Evolutionary conservation across 352 stramenopile genomes (phyloP).

Genomic region (Pilasporangium apinafurcum): DNA sequence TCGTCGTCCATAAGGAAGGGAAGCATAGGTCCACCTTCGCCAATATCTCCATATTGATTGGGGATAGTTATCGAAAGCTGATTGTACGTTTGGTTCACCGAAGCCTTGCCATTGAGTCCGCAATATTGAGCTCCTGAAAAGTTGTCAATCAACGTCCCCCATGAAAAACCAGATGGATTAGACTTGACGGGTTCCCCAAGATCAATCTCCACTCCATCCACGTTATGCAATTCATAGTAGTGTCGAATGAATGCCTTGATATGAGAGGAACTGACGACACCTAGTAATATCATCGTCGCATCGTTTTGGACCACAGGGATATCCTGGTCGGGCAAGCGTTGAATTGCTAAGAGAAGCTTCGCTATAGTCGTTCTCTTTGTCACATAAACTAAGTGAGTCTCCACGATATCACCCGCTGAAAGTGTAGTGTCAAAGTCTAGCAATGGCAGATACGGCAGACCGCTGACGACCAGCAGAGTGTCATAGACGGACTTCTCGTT

Average conservation of each 20-base stretch:
- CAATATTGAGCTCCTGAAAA: constrained; percentile 28
- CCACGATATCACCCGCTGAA: constrained; percentile 60
- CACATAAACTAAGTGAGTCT: constrained; percentile 64
- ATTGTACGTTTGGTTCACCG: constrained; percentile 67
- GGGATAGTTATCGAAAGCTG: constrained; percentile 28
- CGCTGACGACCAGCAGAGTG: constrained; percentile 65
- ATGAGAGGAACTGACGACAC: constrained; percentile 49
- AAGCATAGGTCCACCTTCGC: constrained; percentile 11
- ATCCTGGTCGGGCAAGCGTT: constrained; percentile 62
- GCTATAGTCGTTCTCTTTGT: constrained; percentile 66
- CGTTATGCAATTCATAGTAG: constrained; percentile 42
- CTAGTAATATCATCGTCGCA: constrained; percentile 57
- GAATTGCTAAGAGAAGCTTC: constrained; percentile 64
- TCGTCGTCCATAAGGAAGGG: constrained; percentile 82
- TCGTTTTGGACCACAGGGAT: constrained; percentile 72
- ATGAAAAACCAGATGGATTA: constrained; percentile 28
- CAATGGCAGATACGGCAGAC: constrained; percentile 80
- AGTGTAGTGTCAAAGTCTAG: constrained; percentile 62
- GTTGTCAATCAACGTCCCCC: constrained; percentile 57
- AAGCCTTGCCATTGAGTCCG: constrained; percentile 56
- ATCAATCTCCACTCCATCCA: constrained; percentile 59
- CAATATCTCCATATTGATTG: constrained; percentile 5
- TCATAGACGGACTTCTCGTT: constrained; percentile 81
- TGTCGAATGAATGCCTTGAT: constrained; percentile 56
- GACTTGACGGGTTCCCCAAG: constrained; percentile 55